Evolutionary conservation across 2,329 filamentous ascomycete species (phyloP).

Genomic region (Botryotinia globosa): DNA sequence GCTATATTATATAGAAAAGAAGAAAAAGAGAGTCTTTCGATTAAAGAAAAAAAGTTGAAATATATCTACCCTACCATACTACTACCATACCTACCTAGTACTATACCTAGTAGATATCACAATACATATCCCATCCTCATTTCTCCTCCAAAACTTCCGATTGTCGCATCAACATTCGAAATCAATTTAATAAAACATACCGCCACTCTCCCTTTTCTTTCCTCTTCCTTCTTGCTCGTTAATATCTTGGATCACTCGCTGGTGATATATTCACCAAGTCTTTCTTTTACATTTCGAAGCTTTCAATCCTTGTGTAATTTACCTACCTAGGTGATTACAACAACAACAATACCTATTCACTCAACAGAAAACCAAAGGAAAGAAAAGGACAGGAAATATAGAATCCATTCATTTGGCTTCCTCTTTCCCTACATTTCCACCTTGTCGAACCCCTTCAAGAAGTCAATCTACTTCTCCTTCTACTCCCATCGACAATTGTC

Average conservation of each 20-base stretch:
- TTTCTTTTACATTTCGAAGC: neutral
- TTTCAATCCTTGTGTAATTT: neutral
- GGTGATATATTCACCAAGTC: neutral
- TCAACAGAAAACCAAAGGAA: neutral
- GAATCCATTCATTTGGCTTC: constrained; percentile 8
- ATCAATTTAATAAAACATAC: neutral
- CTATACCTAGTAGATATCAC: neutral
- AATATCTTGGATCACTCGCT: neutral
- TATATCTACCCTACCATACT: neutral
- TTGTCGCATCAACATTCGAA: neutral
- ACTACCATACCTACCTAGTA: neutral
- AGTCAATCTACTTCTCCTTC: neutral
- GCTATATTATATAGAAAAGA: neutral
- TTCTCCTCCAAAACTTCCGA: neutral
- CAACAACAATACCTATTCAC: neutral
- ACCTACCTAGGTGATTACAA: neutral
- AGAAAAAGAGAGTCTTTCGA: neutral
- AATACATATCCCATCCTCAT: neutral
- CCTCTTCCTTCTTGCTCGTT: neutral
- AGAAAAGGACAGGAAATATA: neutral
- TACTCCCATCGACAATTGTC: neutral
- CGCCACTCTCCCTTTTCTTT: constrained; percentile 8
- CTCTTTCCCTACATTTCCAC: neutral
- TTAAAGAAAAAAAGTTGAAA: neutral
- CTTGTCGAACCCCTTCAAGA: neutral